Conservation (phyloP, 2,329 filamentous ascomycete genomes). For the Rhexocercosporidium sp. region DNA sequence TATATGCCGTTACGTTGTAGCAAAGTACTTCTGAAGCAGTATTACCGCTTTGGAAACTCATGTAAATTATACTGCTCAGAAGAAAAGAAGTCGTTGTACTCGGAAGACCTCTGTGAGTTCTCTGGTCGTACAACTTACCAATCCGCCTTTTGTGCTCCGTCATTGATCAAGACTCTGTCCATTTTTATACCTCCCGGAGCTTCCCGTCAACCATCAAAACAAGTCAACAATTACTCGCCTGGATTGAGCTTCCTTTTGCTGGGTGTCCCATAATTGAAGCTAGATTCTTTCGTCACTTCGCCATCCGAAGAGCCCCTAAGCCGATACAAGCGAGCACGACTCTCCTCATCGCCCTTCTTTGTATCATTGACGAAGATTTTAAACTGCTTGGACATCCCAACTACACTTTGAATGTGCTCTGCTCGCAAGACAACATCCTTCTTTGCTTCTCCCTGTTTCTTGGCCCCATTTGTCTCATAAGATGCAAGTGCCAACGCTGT, state of each 20-base stretch:
- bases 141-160: too few relatives aligned
- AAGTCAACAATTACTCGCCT: not conserved
- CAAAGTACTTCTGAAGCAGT: too few relatives aligned
- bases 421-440: not conserved
- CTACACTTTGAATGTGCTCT: not conserved
- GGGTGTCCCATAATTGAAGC: not conserved
- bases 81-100: too few relatives aligned
- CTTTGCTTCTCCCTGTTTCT: not conserved
- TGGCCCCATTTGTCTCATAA: slow-evolving; percentile 10
- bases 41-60: too few relatives aligned
- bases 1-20: too few relatives aligned
- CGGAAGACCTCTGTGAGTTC: too few relatives aligned
- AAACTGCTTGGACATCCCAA: not conserved
- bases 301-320: not conserved
- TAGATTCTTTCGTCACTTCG: not conserved
- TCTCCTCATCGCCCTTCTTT: not conserved
- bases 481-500: slow-evolving; percentile 24
- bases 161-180: too few relatives aligned
- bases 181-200: too few relatives aligned
- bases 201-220: too few relatives aligned
- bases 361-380: not conserved
- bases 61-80: too few relatives aligned
- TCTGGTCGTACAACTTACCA: too few relatives aligned
- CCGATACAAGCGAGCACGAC: not conserved
- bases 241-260: not conserved